Base-by-base conservation (phyloP, 306 rosid species). In the Aeschynomene evenia region DNA sequence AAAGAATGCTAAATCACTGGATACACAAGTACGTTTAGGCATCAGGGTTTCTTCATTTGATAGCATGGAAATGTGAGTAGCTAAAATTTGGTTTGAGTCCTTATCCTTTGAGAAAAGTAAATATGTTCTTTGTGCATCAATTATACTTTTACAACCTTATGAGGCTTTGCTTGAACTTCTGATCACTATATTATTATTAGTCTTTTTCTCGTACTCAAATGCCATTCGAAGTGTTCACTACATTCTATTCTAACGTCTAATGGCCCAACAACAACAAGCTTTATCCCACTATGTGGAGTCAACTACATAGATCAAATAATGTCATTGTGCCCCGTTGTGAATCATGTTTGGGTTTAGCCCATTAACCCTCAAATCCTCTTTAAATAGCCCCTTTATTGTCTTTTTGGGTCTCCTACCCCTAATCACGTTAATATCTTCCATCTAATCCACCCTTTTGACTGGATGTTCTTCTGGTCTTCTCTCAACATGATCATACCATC, bases 21-120 rank as follows among this genome's bases (percentile, higher is more conserved):
- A 88, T 76, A 58, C 34, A 51, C 78, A 52, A 64, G 80, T 93
- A 59, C 63, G 11, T 72, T 68, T 93, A 69, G 98, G 98, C 55
- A 84, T 33, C 33, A 82, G 98, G 78, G 79, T 93, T 68, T 90
- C 98, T 70, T 83, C 88, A 36, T 84, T 90, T 19, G 75, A 75
- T 77, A 83, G 77, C 79, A 73, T 1, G 28, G 94, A 88, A 86
- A 77, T 85, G 97, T 93, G 63, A 93, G 98, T 81, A 43, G 60
- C 59, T 37, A 69, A 64, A 31, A 61, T 73, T 45, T 76, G 31
- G 21, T 50, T 33, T 0, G 0, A 26, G 22, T 40, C 52, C 65
- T 10, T 46, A 12, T 36, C 55, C 19, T 14, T 71, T 37, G 40
- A 67, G 67, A 39, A n/a, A 76, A 59, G 71, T 52, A 18, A 42